Evolutionary conservation across 805 yeast species (phyloP).

Genomic region (Ogataea pini): DNA sequence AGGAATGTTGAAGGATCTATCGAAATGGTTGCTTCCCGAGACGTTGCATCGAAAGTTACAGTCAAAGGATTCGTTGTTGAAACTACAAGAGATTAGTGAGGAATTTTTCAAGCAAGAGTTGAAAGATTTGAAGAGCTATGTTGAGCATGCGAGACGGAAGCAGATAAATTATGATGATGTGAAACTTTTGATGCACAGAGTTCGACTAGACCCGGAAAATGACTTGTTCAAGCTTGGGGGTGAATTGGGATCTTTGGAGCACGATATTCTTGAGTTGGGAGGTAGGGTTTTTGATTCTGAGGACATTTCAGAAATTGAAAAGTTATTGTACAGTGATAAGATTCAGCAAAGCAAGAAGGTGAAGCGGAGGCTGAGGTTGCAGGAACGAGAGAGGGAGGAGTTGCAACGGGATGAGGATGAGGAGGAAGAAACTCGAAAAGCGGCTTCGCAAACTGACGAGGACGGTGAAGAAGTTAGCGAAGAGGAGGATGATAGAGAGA

Average conservation of each 20-base stretch:
- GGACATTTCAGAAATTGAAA: conserved; percentile 30
- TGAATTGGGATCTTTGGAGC: conserved; percentile 12
- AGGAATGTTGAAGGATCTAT: conserved; percentile 17
- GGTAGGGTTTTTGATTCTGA: conserved; percentile 25
- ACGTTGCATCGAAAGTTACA: conserved; percentile 18
- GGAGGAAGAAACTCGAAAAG: neutral
- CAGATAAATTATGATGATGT: conserved; percentile 37
- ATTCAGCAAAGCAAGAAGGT: conserved; percentile 16
- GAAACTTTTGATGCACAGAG: conserved; percentile 35
- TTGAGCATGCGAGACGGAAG: conserved; percentile 34
- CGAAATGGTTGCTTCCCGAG: conserved; percentile 21
- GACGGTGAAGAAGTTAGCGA: conserved; percentile 8
- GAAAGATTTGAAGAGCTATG: conserved; percentile 37
- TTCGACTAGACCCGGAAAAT: conserved; percentile 19
- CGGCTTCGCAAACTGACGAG: no score
- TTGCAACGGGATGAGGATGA: conserved; percentile 6
- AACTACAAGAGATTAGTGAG: conserved; percentile 36
- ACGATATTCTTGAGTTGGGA: conserved; percentile 19
- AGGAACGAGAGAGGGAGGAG: conserved; percentile 10
- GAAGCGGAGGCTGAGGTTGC: conserved; percentile 8
- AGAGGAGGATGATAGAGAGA: conserved; percentile 6
- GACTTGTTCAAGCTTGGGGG: conserved; percentile 17
- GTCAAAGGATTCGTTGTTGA: conserved; percentile 25
- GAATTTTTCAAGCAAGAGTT: conserved; percentile 39
- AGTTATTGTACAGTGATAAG: conserved; percentile 24